phyloP scores from a whole-genome alignment of 768 basidiomycete genomes.

The Clavaria fumosa region DNA sequence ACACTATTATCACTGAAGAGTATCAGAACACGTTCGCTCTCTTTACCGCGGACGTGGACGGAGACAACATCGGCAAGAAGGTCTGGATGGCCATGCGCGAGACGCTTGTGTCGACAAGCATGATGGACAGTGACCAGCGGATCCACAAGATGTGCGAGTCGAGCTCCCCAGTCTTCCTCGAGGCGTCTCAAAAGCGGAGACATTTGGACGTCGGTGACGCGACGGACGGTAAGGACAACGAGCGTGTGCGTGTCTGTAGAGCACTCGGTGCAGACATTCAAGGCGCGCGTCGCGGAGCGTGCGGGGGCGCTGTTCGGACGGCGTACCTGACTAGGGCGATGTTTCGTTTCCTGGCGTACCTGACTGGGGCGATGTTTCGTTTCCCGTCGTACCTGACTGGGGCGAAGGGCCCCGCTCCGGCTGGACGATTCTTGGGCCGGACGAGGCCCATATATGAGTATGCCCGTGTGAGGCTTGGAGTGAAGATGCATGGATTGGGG shows the following conservation, averaged over 20 bases:
- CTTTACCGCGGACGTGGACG: conserved; percentile 21
- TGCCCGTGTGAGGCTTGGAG: conserved; percentile 50
- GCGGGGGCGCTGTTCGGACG: conserved; percentile 30
- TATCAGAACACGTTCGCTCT: conserved; percentile 30
- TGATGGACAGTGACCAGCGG: conserved; percentile 53
- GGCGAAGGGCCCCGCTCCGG: conserved; percentile 45
- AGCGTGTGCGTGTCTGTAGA: too few relatives aligned
- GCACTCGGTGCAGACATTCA: not conserved
- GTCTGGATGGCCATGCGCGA: conserved; percentile 31
- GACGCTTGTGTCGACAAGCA: conserved; percentile 47
- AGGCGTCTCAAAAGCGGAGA: conserved; percentile 1
- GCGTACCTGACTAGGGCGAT: conserved; percentile 32
- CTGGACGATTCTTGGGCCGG: conserved; percentile 47
- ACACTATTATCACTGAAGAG: conserved; percentile 33
- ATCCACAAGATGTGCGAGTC: conserved; percentile 61
- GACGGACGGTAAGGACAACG: too few relatives aligned
- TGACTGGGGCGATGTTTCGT: too few relatives aligned
- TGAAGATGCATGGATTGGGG: conserved; percentile 66
- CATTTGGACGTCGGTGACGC: not conserved
- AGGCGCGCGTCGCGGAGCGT: conserved; percentile 21
- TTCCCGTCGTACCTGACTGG: conserved; percentile 55
- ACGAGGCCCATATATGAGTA: conserved; percentile 67
- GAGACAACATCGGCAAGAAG: conserved; percentile 20
- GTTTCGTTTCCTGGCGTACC: too few relatives aligned
- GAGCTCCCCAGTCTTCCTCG: too few relatives aligned